phyloP scores from a whole-genome alignment of 1,284 basidiomycete species.

The Irpex sp. region DNA sequence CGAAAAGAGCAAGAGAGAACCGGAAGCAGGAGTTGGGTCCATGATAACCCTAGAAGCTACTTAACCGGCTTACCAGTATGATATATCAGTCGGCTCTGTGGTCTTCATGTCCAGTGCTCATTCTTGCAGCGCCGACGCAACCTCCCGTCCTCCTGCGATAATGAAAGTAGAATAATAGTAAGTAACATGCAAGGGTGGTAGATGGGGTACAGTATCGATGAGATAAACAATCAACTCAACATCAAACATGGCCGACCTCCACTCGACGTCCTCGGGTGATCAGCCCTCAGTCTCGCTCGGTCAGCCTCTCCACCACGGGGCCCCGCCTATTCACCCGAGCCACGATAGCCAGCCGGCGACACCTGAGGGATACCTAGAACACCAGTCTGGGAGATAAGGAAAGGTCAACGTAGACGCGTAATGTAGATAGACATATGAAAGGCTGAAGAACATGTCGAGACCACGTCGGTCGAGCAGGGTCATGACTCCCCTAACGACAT shows the following conservation, averaged over 20 bases:
- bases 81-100: background rate
- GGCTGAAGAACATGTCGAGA: background rate
- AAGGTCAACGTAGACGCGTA: background rate
- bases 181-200: background rate
- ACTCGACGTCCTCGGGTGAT: background rate
- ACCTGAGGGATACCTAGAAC: background rate
- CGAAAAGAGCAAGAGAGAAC: too few species aligned
- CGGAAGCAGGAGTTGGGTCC: too few species aligned
- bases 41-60: background rate
- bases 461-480: background rate
- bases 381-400: background rate
- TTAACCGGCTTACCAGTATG: background rate
- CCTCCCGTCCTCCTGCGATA: background rate
- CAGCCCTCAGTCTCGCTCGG: background rate
- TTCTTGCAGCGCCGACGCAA: background rate
- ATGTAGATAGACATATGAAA: background rate
- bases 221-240: background rate
- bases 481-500: background rate
- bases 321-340: too few species aligned
- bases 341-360: background rate
- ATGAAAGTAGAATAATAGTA: background rate
- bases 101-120: background rate
- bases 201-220: background rate
- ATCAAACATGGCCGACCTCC: background rate
- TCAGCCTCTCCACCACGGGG: too few species aligned